Evolutionary conservation across 345 rosid species (phyloP), one percentile per base, ranked within the genome.

Genomic region (Moricandia arvensis): DNA sequence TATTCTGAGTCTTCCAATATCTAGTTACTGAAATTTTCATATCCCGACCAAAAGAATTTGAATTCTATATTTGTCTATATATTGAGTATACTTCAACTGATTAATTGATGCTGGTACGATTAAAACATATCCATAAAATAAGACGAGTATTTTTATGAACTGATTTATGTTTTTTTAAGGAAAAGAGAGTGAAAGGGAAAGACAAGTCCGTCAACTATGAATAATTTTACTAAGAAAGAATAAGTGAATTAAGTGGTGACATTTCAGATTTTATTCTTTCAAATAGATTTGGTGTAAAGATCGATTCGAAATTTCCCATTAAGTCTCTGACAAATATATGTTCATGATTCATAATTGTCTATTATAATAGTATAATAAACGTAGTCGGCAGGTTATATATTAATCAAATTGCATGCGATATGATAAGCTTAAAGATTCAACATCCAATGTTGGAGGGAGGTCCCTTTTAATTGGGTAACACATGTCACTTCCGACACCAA

Each of bases 401-500:
- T 12, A 72, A 66, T 26, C 5, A 78, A 21, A 65, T 64, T 45
- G 47, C 62, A 54, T 65, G 61, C 11, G 71, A 21, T 62, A 70
- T 55, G 66, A 43, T 76, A 63, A 60, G 75, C 31, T 70, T 63
- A 57, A 57, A 57, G 63, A 78, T 78, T 72, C 75, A 58, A 45
- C 66, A 57, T 76, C 75, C 76, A 65, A 71, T 71, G 72, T 59
- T 71, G 76, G 80, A 65, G 68, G 72, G 53, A 45, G 53, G 53
- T 18, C 6, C 30, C 72, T 76, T 76, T 72, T 59, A 26, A 10
- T 59, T 57, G 26, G 67, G 61, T 1, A 63, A 71, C 73, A 77
- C 72, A 72, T 66, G 81, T 78, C 81, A 72, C 73, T 51, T 78
- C 73, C 81, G 29, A 72, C 73, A 78, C 73, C 72, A 78, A 51